These are phyloP conservation scores for Blepharisma stoltei DNA, from an alignment of 73 alveolate species.

Conservation along the genomic window DNA sequence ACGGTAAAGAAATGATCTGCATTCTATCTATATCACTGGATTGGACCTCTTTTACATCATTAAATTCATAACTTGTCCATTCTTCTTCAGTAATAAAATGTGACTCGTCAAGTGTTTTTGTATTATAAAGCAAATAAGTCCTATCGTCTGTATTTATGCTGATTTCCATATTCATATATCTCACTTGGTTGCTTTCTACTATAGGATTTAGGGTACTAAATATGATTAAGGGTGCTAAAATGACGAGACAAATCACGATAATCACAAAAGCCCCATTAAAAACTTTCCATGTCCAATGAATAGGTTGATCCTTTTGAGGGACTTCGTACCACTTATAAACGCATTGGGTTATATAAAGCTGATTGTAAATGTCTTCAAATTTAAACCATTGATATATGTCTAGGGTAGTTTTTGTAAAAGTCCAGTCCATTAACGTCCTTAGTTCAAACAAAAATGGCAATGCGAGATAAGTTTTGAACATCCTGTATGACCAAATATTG, in stretches of 20 bases:
- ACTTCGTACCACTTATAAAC: constrained; percentile 43
- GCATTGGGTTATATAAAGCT: constrained; percentile 69
- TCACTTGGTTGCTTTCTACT: constrained; percentile 57
- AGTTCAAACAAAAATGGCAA: constrained; percentile 85
- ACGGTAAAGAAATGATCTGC: constrained; percentile 35
- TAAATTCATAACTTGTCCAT: constrained; percentile 5
- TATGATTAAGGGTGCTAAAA: constrained; percentile 79
- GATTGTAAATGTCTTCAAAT: constrained; percentile 74
- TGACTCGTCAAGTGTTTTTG: constrained; percentile 31
- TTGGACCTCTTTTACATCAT: neutral
- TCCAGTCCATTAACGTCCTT: constrained; percentile 85
- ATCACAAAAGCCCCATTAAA: constrained; percentile 55
- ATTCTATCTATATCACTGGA: constrained; percentile 28
- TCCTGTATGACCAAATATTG: constrained; percentile 37
- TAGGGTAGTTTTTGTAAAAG: constrained; percentile 72
- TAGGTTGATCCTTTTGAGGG: constrained; percentile 60
- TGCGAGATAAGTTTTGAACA: constrained; percentile 56
- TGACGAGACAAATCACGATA: constrained; percentile 51
- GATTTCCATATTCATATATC: constrained; percentile 60
- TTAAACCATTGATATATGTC: constrained; percentile 85
- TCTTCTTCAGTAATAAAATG: constrained; percentile 5
- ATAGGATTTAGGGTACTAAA: constrained; percentile 83
- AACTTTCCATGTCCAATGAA: constrained; percentile 46
- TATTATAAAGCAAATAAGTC: constrained; percentile 6
- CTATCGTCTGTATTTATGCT: constrained; percentile 33